Conservation (phyloP, 2,329 filamentous ascomycete genomes). For the Sphaerulina populicola region DNA sequence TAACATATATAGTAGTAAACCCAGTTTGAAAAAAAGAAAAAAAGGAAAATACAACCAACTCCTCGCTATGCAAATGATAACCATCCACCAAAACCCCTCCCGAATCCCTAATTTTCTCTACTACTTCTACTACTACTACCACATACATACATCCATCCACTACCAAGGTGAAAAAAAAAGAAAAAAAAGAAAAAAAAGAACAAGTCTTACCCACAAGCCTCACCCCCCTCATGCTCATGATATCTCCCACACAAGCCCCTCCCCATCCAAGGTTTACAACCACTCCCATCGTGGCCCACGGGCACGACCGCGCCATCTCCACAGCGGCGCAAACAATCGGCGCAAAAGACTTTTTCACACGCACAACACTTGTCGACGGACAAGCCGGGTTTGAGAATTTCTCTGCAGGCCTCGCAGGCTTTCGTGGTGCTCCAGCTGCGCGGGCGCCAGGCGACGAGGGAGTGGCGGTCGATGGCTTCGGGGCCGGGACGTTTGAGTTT, state of each 20-base stretch:
- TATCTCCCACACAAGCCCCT: slow-evolving; percentile 32
- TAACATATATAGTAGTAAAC: no score
- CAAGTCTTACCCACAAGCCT: slow-evolving; percentile 26
- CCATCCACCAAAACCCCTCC: no score
- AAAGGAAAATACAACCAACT: no score
- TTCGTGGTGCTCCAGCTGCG: slow-evolving; percentile 28
- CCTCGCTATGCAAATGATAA: no score
- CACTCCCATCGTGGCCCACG: slow-evolving; percentile 29
- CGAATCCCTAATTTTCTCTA: no score
- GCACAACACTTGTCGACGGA: slow-evolving; percentile 34
- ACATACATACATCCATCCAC: no score
- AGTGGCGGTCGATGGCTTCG: slow-evolving; percentile 38
- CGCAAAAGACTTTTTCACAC: slow-evolving; percentile 39
- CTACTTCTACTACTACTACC: no score
- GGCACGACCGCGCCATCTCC: slow-evolving; percentile 18
- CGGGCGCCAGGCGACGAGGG: slow-evolving; percentile 36
- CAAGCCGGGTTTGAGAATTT: slow-evolving; percentile 35
- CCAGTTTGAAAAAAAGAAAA: no score
- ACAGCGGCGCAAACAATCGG: slow-evolving; percentile 33
- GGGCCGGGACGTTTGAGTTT: slow-evolving; percentile 40
- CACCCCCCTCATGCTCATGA: slow-evolving; percentile 32
- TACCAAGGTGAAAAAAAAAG: no score
- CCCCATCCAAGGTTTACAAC: slow-evolving; percentile 35
- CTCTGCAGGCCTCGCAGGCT: slow-evolving; percentile 36
- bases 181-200: no score